Percentiles rank a stretch among this genome's conserved stretches.
Conservation (phyloP, 768 basidiomycete genomes). For the Clavaria fumosa region DNA sequence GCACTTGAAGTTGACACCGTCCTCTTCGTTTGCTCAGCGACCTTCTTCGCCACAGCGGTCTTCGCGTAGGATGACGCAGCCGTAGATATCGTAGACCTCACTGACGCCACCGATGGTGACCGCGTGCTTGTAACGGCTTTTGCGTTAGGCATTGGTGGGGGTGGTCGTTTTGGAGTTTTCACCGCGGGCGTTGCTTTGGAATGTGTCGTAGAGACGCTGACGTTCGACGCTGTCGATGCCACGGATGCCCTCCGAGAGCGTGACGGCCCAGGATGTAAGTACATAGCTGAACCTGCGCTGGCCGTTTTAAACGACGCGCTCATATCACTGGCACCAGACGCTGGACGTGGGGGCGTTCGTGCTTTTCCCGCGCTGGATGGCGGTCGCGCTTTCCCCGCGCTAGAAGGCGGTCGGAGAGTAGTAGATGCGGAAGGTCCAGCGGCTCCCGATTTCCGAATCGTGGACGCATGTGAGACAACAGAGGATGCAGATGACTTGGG, state of each 20-base stretch:
- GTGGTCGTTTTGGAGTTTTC: no score
- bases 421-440: conserved; percentile 8
- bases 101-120: conserved; percentile 7
- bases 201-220: conserved; percentile 4
- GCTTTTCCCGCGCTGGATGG: conserved; percentile 6
- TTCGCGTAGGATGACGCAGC: conserved; percentile 18
- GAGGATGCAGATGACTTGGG: conserved; percentile 22
- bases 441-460: conserved; percentile 7
- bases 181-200: conserved; percentile 5
- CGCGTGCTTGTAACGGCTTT: no score
- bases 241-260: conserved; percentile 21
- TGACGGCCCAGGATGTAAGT: conserved; percentile 16
- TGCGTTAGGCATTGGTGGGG: no score
- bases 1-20: neutral
- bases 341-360: no score
- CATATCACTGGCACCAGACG: conserved; percentile 22
- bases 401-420: conserved; percentile 7
- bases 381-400: conserved; percentile 9
- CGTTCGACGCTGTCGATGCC: conserved; percentile 16
- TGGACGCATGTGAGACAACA: conserved; percentile 5
- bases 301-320: conserved; percentile 33
- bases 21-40: no score
- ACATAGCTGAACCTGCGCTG: conserved; percentile 5
- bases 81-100: conserved; percentile 7
- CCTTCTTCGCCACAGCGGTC: conserved; percentile 15